Base-by-base conservation (phyloP, 1,284 basidiomycete species). In the Termitomyces sp. region DNA sequence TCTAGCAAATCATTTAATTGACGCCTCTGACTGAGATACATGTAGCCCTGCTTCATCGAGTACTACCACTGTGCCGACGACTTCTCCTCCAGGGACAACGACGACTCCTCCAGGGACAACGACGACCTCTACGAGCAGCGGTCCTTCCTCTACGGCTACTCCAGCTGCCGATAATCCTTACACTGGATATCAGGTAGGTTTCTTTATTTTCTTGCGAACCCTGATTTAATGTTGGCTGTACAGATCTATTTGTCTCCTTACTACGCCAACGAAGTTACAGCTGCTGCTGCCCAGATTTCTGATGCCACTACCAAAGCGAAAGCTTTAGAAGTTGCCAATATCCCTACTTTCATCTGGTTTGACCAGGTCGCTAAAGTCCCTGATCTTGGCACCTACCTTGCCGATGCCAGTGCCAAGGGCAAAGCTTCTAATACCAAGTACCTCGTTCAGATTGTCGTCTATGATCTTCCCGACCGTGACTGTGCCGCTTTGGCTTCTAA, bases 401-500 rank as follows among this genome's bases (percentile, higher is more conserved):
- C 79, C 9, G 75, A 77, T 61, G 81, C 82, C 17, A 64, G 65
- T 46, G 68, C 77, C 15, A 65, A 74, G 55, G 69, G 68, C 28
- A 72, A 73, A 60, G 66, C 74, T 49, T 68, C 71, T 24, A 79
- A 79, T 41, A 67, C 73, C 53, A 79, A 80, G 62, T 76, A 77
- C 61, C 64, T 84, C 50, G 75, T 84, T 26, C 81, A 81, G 62
- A 83, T 85, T 58, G 81, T 84, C 59, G 77, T 85, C 44, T 84
- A 84, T 67, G 81, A 83, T 63, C 66, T 77, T 43, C 82, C 82
- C 41, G 81, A 82, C 60, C 80, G 83, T 69, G 83, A 85, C 61
- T 86, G 83, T 62, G 80, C 82, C 55, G 83, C 83, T 54, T 68
- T 73, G 60, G 81, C 83, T 24, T 85, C 83, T 43, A 84, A 84